Evolutionary conservation across 2,329 filamentous ascomycete genomes (phyloP).

Genomic region (Xylariales sp.): DNA sequence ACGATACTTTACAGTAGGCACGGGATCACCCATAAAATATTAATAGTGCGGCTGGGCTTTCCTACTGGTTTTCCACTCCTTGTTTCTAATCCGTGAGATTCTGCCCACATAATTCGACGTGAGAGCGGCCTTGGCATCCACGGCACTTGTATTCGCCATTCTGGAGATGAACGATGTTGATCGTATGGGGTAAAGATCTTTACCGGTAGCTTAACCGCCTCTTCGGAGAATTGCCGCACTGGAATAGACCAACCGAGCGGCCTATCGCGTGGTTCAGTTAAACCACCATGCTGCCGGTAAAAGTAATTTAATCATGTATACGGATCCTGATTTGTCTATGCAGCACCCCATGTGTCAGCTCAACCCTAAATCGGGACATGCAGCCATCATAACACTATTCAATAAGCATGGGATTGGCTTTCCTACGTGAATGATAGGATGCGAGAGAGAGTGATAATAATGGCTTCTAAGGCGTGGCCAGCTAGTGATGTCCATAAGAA

Average conservation of each 20-base stretch:
- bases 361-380: constrained; percentile 20
- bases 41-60: neutral
- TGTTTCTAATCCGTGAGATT: neutral
- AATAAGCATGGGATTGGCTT: constrained; percentile 9
- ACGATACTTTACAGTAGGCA: neutral
- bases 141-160: constrained; percentile 35
- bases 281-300: constrained; percentile 44
- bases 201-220: constrained; percentile 38
- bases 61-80: neutral
- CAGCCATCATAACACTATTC: constrained; percentile 22
- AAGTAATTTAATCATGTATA: constrained; percentile 40
- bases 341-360: constrained; percentile 21
- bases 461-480: neutral
- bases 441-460: neutral
- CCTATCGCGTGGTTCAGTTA: constrained; percentile 32
- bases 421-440: neutral
- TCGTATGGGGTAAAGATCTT: constrained; percentile 35
- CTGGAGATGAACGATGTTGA: constrained; percentile 25
- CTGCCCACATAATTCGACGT: constrained; percentile 13
- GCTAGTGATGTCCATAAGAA: constrained; percentile 19
- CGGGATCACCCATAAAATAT: neutral
- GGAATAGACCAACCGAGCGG: constrained; percentile 24
- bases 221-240: constrained; percentile 39
- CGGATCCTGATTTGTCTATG: constrained; percentile 38
- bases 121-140: constrained; percentile 28